Evolutionary conservation across 345 rosid species (phyloP).

Genomic region (Salix koriyanagi): DNA sequence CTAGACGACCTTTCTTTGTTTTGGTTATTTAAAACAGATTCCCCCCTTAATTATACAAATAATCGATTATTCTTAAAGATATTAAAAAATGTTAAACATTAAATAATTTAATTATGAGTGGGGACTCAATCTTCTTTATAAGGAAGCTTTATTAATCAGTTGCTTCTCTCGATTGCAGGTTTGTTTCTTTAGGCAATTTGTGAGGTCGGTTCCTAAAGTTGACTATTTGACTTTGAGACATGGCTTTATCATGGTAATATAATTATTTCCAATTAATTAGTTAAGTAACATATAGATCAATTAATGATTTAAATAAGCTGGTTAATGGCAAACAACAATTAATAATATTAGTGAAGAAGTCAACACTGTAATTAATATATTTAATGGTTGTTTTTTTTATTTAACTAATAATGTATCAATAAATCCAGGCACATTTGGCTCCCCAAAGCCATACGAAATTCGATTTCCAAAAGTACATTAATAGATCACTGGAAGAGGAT

Average conservation of each 20-base stretch:
- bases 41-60: too few species aligned
- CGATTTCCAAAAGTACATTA: constrained; percentile 46
- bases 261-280: background rate
- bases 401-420: background rate
- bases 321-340: background rate
- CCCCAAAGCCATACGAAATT: constrained; percentile 40
- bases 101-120: too few species aligned
- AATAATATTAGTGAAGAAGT: too few species aligned
- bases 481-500: constrained; percentile 53
- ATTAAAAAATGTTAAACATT: too few species aligned
- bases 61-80: too few species aligned
- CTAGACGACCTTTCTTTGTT: background rate
- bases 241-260: constrained; percentile 27
- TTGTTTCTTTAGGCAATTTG: constrained; percentile 29
- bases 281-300: background rate
- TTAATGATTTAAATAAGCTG: background rate
- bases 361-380: too few species aligned
- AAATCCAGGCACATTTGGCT: constrained; percentile 46
- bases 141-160: background rate
- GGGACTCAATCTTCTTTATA: too few species aligned
- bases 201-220: constrained; percentile 31
- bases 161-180: constrained; percentile 10
- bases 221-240: constrained; percentile 28
- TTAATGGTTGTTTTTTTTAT: background rate
- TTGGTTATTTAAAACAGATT: background rate